Percentiles rank a stretch among this genome's conserved stretches.
phyloP scores from a whole-genome alignment of 2,329 filamentous ascomycete species.

The Sporothrix luriei region DNA sequence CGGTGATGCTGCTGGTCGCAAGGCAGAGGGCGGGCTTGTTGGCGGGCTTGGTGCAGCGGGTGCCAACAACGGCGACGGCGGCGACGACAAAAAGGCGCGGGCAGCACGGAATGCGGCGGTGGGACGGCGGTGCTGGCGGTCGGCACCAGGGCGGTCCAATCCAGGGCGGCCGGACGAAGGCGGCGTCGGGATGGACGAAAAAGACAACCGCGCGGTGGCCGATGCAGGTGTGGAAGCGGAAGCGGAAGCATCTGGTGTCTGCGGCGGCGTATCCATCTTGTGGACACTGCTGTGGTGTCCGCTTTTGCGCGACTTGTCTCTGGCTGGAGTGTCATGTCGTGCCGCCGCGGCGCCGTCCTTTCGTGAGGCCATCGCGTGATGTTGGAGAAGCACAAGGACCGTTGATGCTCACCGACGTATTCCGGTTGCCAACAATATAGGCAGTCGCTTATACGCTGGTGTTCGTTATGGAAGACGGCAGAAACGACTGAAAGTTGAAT shows the following conservation, averaged over 20 bases:
- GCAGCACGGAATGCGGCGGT: not conserved
- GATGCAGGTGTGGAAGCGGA: not conserved
- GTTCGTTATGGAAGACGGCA: too few relatives aligned
- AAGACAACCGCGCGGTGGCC: not conserved
- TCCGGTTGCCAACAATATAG: too few relatives aligned
- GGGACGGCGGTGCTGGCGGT: not conserved
- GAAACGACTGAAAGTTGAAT: too few relatives aligned
- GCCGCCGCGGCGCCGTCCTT: not conserved
- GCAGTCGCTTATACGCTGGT: too few relatives aligned
- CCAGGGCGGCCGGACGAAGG: not conserved
- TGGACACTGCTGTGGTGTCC: not conserved
- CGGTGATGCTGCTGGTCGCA: not conserved
- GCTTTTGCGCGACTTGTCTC: not conserved
- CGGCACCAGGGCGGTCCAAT: not conserved
- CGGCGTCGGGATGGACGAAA: not conserved
- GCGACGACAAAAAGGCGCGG: constrained; percentile 1
- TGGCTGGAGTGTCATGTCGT: not conserved
- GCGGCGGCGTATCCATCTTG: not conserved
- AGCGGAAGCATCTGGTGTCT: not conserved
- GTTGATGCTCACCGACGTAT: too few relatives aligned
- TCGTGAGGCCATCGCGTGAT: not conserved
- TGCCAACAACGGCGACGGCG: not conserved
- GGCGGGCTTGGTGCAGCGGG: constrained; percentile 14
- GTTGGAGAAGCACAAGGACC: not conserved
- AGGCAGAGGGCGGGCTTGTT: not conserved